These are phyloP conservation scores for Candida anglica DNA, from an alignment of 805 yeast genomes.

Conservation along the genomic window DNA sequence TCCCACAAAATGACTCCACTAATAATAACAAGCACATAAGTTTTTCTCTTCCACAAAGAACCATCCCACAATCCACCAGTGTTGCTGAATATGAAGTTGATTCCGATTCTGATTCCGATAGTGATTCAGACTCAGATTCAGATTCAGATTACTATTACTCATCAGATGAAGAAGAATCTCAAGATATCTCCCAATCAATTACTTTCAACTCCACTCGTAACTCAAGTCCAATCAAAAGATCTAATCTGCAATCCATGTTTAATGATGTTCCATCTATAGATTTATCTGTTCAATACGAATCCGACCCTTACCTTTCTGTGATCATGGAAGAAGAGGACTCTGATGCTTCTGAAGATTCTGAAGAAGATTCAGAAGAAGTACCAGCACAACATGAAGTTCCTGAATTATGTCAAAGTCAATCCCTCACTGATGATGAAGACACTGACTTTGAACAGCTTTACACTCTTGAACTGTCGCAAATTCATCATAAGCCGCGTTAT, in stretches of 20 bases:
- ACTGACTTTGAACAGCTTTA: slow-evolving; percentile 4
- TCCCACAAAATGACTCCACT: slow-evolving; percentile 2
- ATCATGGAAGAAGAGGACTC: slow-evolving; percentile 9
- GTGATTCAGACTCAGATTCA: slow-evolving; percentile 11
- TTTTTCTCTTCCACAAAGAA: slow-evolving; percentile 5
- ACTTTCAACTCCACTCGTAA: background rate
- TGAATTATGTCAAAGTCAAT: slow-evolving; percentile 12
- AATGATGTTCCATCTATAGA: slow-evolving; percentile 1
- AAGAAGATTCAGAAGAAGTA: slow-evolving; percentile 4
- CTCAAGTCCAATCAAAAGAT: background rate
- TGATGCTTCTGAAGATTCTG: slow-evolving; percentile 6
- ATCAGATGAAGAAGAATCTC: slow-evolving; percentile 12
- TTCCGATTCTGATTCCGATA: slow-evolving; percentile 18
- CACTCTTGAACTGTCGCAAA: background rate
- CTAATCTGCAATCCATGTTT: slow-evolving; percentile 1
- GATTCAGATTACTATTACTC: slow-evolving; percentile 18
- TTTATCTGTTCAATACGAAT: background rate
- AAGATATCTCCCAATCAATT: background rate
- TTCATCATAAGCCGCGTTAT: slow-evolving; percentile 3
- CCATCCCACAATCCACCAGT: slow-evolving; percentile 15
- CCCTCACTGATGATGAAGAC: slow-evolving; percentile 17
- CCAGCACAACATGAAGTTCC: slow-evolving; percentile 11
- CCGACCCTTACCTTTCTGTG: slow-evolving; percentile 1
- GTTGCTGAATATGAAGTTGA: slow-evolving; percentile 38
- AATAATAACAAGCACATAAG: slow-evolving; percentile 13